Conservation (phyloP, 2,329 filamentous ascomycete genomes). For the Ampelomyces quisqualis region DNA sequence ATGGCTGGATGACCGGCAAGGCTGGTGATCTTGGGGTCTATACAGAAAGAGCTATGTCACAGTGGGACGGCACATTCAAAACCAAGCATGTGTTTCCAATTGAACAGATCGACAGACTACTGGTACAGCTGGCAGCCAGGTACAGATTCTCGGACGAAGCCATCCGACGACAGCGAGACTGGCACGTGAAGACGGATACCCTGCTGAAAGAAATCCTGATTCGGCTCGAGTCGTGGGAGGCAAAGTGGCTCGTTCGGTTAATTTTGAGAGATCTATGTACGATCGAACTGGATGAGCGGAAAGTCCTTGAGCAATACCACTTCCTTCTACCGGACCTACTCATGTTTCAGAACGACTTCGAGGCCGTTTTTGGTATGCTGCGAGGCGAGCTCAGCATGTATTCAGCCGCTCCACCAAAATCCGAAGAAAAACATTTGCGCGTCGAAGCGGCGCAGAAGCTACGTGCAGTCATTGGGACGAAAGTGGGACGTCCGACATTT, state of each 20-base stretch:
- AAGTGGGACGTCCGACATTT: conserved; percentile 50
- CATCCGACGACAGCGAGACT: conserved; percentile 25
- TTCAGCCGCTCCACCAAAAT: conserved; percentile 39
- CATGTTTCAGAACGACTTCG: conserved; percentile 68
- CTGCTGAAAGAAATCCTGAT: conserved; percentile 48
- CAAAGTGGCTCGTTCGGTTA: conserved; percentile 85
- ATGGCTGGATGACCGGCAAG: conserved; percentile 61
- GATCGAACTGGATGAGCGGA: conserved; percentile 59
- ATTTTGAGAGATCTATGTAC: conserved; percentile 76
- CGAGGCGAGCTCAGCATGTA: conserved; percentile 45
- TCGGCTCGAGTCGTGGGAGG: conserved; percentile 60
- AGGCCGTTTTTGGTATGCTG: conserved; percentile 59
- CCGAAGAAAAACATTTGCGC: conserved; percentile 36
- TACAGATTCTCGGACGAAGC: conserved; percentile 70
- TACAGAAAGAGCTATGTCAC: conserved; percentile 63
- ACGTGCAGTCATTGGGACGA: conserved; percentile 46
- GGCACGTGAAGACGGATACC: conserved; percentile 22
- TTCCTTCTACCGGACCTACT: conserved; percentile 69
- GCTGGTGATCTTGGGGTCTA: conserved; percentile 70
- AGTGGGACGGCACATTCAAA: conserved; percentile 53
- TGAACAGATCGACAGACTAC: conserved; percentile 68
- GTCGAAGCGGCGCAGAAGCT: conserved; percentile 44
- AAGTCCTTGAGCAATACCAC: conserved; percentile 64
- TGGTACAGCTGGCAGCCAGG: conserved; percentile 67
- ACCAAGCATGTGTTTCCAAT: conserved; percentile 54